Base-by-base conservation (phyloP, 495 filamentous ascomycete species). In the Talaromyces stipitatus region DNA sequence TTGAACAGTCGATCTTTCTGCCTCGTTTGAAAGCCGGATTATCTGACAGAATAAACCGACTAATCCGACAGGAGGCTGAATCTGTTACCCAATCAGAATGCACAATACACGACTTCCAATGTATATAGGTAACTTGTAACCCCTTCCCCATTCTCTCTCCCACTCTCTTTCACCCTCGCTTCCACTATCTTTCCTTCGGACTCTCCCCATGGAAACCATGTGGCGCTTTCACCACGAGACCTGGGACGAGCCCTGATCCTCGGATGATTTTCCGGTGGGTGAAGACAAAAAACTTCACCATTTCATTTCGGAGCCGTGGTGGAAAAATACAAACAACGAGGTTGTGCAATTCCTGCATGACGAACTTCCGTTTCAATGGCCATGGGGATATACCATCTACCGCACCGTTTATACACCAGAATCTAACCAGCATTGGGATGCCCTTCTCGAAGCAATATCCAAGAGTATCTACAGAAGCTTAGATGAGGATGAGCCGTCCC, bases 341-440 rank as follows among this genome's bases (percentile, higher is more conserved):
- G 36, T 41, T 18, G 36, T 41, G 36, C 12, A 14, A 41, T 41
- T 41, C 14, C 36, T 41, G 12, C 36, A 41, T 14, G 12, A 41
- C 3, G 36, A 41, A 41, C 36, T 41, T 14, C 4, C 36, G 4
- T 41, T 14, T 18, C 36, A 41, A 41, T 41, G 36, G 36, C 36
- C 36, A 41, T 63, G 58, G 61, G 58, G 61, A 28, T 63, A 48
- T 56, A 63, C 58, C 3, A 62, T 63, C 16, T 60, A 60, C 45
- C 58, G 61, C 24, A 60, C 58, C 29, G 58, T 58, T 48, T 60
- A 63, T 20, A 60, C 55, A 36, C 55, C 58, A 29, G 55, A 58
- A 56, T 63, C 58, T n/a, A 50, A 63, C 22, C 55, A 51, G 22
- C 28, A 45, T 52, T 63, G 58, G 50, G 43, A 58, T 30, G 36